Base-by-base conservation (phyloP, 345 rosid species). In the Combretum micranthum region DNA sequence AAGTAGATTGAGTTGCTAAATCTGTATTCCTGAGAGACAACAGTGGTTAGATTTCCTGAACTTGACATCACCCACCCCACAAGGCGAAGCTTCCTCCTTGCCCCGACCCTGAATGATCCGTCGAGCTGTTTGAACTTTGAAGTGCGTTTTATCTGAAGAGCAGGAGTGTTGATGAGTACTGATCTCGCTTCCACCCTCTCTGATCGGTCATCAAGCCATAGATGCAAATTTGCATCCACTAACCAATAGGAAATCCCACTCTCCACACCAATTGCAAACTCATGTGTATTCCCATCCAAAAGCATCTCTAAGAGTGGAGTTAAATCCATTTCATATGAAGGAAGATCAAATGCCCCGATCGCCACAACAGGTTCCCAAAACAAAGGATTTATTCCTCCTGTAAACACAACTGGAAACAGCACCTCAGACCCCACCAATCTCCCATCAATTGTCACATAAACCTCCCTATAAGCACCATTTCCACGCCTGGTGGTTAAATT, bases 311-410 rank as follows among this genome's bases (percentile, higher is more conserved):
- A 61, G 61, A 84, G 70, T 0, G 98, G 96, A 0, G 95, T 81
- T 59, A 92, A 64, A 44, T 92, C 88, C 23, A 86, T 48, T 52
- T 92, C 86, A 39, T 88, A 86, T n/a, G 84, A 69, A 3, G 98
- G 96, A 14, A 92, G 69, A 67, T 78, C 59, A 61, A 92, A 88
- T 5, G 85, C 93, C 20, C 89, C 93, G 15, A 86, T 83, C 2
- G 81, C 84, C 59, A 88, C 95, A 13, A 82, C 66, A 4, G 95
- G 95, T 62, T 83, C 80, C 96, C 98, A 92, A 54, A 88, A 76
- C 56, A 92, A 68, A 0, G 98, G 96, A 45, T 92, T 92, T 52
- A 88, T 78, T 48, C 96, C 93, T 1, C 98, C 98, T 1, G 88
- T 79, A 59, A 84, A 88, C 11, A 92, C 67, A 17, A 92, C 90